Base-by-base conservation (phyloP, 108 stramenopile genomes). In the Aurantiochytrium sp. region DNA sequence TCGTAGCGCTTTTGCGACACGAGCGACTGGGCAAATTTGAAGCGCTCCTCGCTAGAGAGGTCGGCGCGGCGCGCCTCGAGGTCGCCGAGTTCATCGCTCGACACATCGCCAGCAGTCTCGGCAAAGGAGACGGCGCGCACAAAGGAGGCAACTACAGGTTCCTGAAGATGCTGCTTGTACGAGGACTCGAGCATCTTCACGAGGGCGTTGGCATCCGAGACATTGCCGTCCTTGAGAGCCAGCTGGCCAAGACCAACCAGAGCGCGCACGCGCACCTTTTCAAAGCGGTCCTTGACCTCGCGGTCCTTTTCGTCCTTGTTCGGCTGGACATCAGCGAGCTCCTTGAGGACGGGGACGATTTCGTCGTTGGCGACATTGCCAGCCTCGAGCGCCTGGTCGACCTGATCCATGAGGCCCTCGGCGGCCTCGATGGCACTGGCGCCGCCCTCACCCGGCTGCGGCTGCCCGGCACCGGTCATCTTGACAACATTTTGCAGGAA, bases 401-500 rank as follows among this genome's bases (percentile, higher is more conserved):
- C 58, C 58, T 83, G n/a, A 45, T 4, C 44, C 43, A 16, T 19
- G 42, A 60, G 60, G 28, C 59, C 18, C 45, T 42, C 35, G 10
- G 14, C 28, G 35, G 59, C 5, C 18, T 44, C 60, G 23, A 28
- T 53, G 16, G 35, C 60, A 60, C 25, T 21, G 44, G 5, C 25
- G 14, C 44, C 59, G 35, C n/a, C 64, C 19, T 16, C 60, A n/a
- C 58, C 59, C 19, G 59, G 43, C 19, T 35, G n/a, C 3, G 23
- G 43, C 12, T 44, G 43, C 6, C 12, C 88, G n/a, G 19, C 47
- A 44, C 43, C 88, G 23, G 69, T 29, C 71, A n/a, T 25, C 18
- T 69, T 69, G 14, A 71, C 71, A 12, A 72, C 19, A 8, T 58
- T 25, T 5, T n/a, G 16, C 23, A 93, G 93, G 87, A 96, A 93